phyloP scores from a whole-genome alignment of 495 filamentous ascomycete genomes.

The Aspergillus taichungensis region DNA sequence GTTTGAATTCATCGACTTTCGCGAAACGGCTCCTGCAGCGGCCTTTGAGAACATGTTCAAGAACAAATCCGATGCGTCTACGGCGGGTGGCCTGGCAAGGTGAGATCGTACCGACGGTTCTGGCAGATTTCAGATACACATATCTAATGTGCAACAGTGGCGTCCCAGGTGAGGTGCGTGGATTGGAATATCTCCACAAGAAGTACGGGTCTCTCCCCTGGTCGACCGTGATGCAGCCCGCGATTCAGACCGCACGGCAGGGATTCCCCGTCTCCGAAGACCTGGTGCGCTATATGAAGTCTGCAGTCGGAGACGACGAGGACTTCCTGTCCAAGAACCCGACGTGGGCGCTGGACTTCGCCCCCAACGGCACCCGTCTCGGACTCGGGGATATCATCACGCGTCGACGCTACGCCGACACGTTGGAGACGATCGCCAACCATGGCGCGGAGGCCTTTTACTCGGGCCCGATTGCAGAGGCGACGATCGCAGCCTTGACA shows the following conservation, averaged over 20 bases:
- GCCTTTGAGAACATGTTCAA: constrained; percentile 75
- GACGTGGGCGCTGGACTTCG: constrained; percentile 79
- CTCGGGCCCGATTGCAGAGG: constrained; percentile 58
- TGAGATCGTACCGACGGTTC: constrained; percentile 8
- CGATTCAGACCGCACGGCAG: constrained; percentile 62
- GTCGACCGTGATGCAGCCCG: constrained; percentile 59
- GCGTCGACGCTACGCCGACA: constrained; percentile 67
- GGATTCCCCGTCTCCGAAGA: constrained; percentile 69
- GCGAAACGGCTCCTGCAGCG: constrained; percentile 74
- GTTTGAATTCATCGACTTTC: constrained; percentile 76
- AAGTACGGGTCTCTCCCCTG: constrained; percentile 65
- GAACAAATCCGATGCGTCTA: constrained; percentile 39
- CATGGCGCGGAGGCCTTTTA: constrained; percentile 71
- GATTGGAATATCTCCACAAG: constrained; percentile 65
- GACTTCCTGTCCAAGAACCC: constrained; percentile 67
- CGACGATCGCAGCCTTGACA: constrained; percentile 59
- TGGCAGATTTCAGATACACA: background rate
- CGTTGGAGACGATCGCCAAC: constrained; percentile 64
- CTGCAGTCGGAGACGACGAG: constrained; percentile 23
- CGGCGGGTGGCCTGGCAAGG: constrained; percentile 59
- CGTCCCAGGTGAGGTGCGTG: constrained; percentile 75
- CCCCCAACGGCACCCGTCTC: constrained; percentile 66
- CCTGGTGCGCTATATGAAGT: constrained; percentile 58
- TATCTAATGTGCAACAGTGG: constrained; percentile 37
- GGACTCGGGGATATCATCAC: constrained; percentile 68